Percentiles rank a stretch among this genome's conserved stretches.
These are phyloP conservation scores for Pseudonitzschia multistriata DNA, from an alignment of 108 stramenopile genomes.

Conservation along the genomic window DNA sequence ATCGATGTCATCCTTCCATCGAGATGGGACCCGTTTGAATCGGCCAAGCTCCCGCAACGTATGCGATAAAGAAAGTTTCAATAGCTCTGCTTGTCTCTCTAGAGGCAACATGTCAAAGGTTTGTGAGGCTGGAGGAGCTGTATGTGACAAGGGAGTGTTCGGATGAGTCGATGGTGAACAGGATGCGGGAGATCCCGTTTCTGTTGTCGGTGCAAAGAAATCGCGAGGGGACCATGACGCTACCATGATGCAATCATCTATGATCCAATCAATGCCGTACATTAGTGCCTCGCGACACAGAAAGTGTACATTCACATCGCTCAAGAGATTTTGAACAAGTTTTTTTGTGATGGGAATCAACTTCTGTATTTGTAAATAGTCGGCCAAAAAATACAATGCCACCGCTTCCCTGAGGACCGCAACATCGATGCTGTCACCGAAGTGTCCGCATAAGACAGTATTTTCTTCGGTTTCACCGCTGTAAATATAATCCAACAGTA, in stretches of 20 bases:
- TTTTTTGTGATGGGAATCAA: neutral
- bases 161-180: neutral
- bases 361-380: neutral
- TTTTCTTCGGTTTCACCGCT: conserved; percentile 3
- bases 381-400: neutral
- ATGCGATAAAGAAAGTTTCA: neutral
- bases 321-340: neutral
- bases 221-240: neutral
- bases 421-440: neutral
- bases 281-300: conserved; percentile 1
- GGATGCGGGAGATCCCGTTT: too few relatives aligned
- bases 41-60: neutral
- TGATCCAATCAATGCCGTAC: conserved; percentile 11
- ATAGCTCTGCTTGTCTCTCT: neutral
- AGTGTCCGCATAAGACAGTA: neutral
- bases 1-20: conserved; percentile 10
- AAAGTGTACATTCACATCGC: neutral
- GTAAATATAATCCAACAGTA: conserved; percentile 36
- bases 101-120: neutral
- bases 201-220: neutral
- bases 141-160: too few relatives aligned
- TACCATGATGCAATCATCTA: neutral
- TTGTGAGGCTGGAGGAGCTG: neutral
- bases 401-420: neutral
- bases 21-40: conserved; percentile 3